Conservation (phyloP, 2,329 filamentous ascomycete species). For the Taxawa tesnikishii region DNA sequence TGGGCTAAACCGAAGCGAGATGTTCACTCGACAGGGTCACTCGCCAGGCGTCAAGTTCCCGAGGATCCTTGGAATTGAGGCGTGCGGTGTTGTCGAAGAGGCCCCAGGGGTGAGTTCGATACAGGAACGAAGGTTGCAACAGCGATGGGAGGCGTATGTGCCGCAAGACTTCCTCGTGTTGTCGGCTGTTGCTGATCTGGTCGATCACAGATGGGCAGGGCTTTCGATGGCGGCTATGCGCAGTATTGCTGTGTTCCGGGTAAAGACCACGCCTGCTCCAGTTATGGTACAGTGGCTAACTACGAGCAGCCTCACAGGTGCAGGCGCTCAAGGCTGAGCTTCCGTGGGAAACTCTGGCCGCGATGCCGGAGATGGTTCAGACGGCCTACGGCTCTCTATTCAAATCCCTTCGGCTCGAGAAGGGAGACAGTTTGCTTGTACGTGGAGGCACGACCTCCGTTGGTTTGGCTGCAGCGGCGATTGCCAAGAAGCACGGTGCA, state of each 20-base stretch:
- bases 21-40: conserved; percentile 35
- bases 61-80: conserved; percentile 36
- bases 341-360: conserved; percentile 31
- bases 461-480: conserved; percentile 32
- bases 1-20: conserved; percentile 32
- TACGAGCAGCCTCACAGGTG: conserved; percentile 26
- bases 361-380: conserved; percentile 39
- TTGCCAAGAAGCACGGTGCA: conserved; percentile 30
- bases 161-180: too few relatives aligned
- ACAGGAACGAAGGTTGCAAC: conserved; percentile 32
- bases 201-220: conserved; percentile 34
- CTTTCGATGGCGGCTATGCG: conserved; percentile 37
- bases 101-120: conserved; percentile 23
- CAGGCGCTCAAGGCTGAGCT: conserved; percentile 24
- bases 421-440: conserved; percentile 33
- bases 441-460: conserved; percentile 37
- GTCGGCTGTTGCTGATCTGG: too few relatives aligned
- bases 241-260: conserved; percentile 35
- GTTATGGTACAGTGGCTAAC: too few relatives aligned
- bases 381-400: conserved; percentile 31
- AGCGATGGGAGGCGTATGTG: conserved; percentile 37
- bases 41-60: conserved; percentile 28
- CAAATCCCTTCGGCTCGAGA: conserved; percentile 23
- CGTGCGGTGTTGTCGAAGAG: conserved; percentile 27
- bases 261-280: too few relatives aligned